These are phyloP conservation scores for Tulasnella sp. DNA, from an alignment of 768 basidiomycete species.

Conservation along the genomic window DNA sequence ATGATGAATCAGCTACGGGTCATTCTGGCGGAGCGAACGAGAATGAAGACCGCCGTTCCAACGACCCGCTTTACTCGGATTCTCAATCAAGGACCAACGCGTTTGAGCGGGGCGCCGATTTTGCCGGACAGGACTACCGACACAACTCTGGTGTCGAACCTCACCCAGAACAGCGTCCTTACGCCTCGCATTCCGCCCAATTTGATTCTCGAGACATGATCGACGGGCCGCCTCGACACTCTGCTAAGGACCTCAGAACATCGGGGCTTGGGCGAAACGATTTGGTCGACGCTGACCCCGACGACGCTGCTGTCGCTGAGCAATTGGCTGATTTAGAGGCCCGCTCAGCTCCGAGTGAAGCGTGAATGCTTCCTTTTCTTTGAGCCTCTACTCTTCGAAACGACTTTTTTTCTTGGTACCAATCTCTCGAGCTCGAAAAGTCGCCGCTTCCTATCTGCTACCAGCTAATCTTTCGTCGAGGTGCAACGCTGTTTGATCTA, in stretches of 20 bases:
- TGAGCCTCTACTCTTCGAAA: neutral
- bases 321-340: conserved; percentile 3
- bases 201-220: neutral
- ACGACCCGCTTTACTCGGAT: neutral
- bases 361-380: neutral
- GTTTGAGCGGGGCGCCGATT: neutral
- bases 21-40: neutral
- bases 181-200: neutral
- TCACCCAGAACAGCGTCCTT: neutral
- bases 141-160: neutral
- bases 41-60: neutral
- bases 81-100: neutral
- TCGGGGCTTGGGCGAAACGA: neutral
- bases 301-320: conserved; percentile 6
- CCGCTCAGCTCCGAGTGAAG: neutral
- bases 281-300: neutral
- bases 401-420: neutral
- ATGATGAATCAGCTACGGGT: neutral
- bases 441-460: neutral
- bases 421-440: neutral
- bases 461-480: neutral
- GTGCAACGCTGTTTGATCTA: neutral
- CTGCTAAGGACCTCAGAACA: neutral
- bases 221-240: neutral
- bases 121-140: neutral